Base-by-base conservation (phyloP, 495 filamentous ascomycete species). In the Talaromyces nanjingensis region DNA sequence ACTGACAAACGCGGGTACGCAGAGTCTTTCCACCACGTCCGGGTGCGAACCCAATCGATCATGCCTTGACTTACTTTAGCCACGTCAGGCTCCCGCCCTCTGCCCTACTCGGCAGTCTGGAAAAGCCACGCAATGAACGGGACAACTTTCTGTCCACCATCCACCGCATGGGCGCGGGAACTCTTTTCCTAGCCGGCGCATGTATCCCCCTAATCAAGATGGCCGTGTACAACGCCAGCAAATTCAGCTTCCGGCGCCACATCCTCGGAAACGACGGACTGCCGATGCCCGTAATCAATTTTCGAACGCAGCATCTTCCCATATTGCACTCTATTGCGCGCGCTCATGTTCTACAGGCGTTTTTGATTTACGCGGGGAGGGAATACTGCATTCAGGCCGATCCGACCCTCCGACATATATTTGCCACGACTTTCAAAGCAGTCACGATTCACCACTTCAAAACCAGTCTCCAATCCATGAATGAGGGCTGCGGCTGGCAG, bases 281-380 rank as follows among this genome's bases (percentile, higher is more conserved):
- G 37, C 66, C 53, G 2, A 62, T 73, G 2, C 66, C 76, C 0
- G 69, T 77, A 7, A 73, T 79, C 18, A 61, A 62, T 6, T 74
- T 79, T 60, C 64, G 72, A n/a, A 77, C 73, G 3, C 74, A 77
- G 53, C 70, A 75, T 22, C 60, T 71, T 3, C 74, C 75, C 4
- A 73, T 79, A 1, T 63, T 76, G 5, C 68, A 73, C 42, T 66
- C 74, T 0, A n/a, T 77, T 1, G 72, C 73, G 4, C 71, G 73
- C 27, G 67, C 65, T 6, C 49, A 55, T 39, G 72, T 77, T 22
- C 66, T 77, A 18, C 65, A 77, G 56, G 66, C 72, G 2, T 76
- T 72, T 39, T 25, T 68, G 0, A 34, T 66, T 14, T 63, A 69
- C 4, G 64, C 71, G 6, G 67, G 63, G 24, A 45, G 24, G 2